Base-by-base conservation (phyloP, 2,329 filamentous ascomycete genomes). In the Aspergillus fijiensis region DNA sequence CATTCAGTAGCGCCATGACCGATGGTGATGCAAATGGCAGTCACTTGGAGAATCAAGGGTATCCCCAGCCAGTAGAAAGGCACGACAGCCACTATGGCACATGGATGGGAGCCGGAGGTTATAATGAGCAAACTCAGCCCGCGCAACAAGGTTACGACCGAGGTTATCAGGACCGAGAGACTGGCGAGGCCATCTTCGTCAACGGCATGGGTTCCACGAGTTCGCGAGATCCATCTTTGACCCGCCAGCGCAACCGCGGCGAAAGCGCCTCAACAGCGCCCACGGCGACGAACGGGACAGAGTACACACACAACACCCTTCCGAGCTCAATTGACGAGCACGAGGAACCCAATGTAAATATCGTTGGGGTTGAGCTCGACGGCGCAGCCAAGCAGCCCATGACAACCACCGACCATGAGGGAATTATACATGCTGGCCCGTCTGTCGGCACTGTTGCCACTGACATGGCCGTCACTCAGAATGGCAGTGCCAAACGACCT, bases 21-120 rank as follows among this genome's bases (percentile, higher is more conserved):
- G 60, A 59, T 16, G 58, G 48, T 16, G 66, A 67, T 52, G 60
- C 65, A 10, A 61, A 58, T 14, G 60, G 45, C 11, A 63, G 65
- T 19, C 31, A 19, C 23, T 6, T 63, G 23, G 51, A 56, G 49
- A 60, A 52, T 23, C 60, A 35, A 33, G 51, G 49, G 14, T 45
- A 35, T 47, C 65, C 59, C 48, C 59, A 57, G 5, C 61, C 59
- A 16, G 62, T 69, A 19, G 69, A 67, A 42, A 67, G 67, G 51
- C 67, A 74, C 52, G 70, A 73, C 60, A 82, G 77, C 62, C 75
- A 78, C 55, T 82, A 84, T 59, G 80, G 80, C 16, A 77, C 82
- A 31, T 87, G 84, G 83, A 81, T 86, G 75, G 80, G 77, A 23
- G 62, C 77, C 79, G 49, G 79, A 76, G 31, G 65, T 66, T 19